phyloP scores from a whole-genome alignment of 192 early-diverging fungal species.

The Cetraspora pellucida region DNA sequence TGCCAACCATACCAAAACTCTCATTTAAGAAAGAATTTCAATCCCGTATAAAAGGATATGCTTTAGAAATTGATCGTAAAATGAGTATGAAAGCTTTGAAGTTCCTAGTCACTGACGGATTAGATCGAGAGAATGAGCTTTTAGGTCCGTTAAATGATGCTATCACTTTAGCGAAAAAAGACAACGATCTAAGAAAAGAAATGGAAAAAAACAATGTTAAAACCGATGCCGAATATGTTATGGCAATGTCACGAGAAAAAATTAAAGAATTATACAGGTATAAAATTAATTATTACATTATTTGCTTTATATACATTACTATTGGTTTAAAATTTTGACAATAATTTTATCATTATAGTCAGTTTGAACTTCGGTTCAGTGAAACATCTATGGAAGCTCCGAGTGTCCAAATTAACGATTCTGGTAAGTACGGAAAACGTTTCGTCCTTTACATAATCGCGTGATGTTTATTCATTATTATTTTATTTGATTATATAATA shows the following conservation, averaged over 20 bases:
- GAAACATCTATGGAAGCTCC: too few relatives aligned
- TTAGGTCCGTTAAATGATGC: neutral
- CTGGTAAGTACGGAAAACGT: too few relatives aligned
- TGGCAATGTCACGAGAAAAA: neutral
- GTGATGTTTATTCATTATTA: neutral
- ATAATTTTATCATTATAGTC: too few relatives aligned
- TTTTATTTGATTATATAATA: neutral
- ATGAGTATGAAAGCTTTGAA: constrained; percentile 16
- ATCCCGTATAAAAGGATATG: neutral
- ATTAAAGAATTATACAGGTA: constrained; percentile 1
- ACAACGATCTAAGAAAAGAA: neutral
- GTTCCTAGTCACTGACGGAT: constrained; percentile 5
- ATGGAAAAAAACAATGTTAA: neutral
- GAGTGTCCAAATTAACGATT: too few relatives aligned
- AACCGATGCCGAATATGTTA: neutral
- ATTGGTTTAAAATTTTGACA: too few relatives aligned
- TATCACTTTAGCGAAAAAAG: neutral
- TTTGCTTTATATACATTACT: neutral
- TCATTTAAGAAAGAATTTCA: neutral
- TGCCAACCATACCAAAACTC: neutral
- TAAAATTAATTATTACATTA: neutral
- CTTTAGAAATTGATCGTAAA: neutral
- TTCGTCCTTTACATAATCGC: too few relatives aligned
- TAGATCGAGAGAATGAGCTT: neutral
- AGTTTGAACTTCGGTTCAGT: too few relatives aligned